A percentile compares a stretch with the other conserved stretches of the same genome.
Evolutionary conservation across 345 rosid genomes (phyloP).

Genomic region (Moringa oleifera): DNA sequence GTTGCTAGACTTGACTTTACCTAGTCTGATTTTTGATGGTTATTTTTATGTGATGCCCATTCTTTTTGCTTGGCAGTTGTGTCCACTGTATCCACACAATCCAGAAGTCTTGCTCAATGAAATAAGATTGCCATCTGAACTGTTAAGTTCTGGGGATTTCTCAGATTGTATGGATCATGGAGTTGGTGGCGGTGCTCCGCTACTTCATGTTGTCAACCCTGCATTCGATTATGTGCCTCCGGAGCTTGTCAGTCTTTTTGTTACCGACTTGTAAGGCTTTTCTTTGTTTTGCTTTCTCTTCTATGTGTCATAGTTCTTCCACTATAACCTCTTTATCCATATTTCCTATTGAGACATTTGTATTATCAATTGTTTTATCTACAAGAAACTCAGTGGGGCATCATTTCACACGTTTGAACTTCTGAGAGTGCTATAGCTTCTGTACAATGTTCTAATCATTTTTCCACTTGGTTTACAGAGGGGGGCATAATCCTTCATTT

Average conservation of each 20-base stretch:
- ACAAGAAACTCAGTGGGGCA: neutral
- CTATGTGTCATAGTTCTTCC: too few relatives aligned
- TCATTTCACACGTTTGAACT: neutral
- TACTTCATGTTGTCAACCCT: constrained; percentile 92
- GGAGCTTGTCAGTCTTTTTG: constrained; percentile 88
- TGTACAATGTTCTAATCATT: neutral
- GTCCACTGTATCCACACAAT: constrained; percentile 96
- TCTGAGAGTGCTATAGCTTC: neutral
- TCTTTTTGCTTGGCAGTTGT: constrained; percentile 48
- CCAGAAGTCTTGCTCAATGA: constrained; percentile 92
- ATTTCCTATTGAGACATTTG: too few relatives aligned
- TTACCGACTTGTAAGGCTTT: constrained; percentile 99
- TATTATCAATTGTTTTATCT: too few relatives aligned
- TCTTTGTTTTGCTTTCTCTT: too few relatives aligned
- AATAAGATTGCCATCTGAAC: constrained; percentile 92
- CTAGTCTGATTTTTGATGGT: neutral
- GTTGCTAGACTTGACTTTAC: too few relatives aligned
- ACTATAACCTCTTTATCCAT: too few relatives aligned
- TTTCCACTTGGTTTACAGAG: constrained; percentile 52
- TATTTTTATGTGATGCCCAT: neutral
- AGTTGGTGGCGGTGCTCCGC: constrained; percentile 57
- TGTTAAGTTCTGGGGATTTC: constrained; percentile 93
- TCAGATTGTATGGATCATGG: constrained; percentile 92
- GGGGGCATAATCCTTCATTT: constrained; percentile 97
- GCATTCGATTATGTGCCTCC: constrained; percentile 95